These are phyloP conservation scores for Boletales sp. DNA, from an alignment of 768 basidiomycete species.

Conservation along the genomic window DNA sequence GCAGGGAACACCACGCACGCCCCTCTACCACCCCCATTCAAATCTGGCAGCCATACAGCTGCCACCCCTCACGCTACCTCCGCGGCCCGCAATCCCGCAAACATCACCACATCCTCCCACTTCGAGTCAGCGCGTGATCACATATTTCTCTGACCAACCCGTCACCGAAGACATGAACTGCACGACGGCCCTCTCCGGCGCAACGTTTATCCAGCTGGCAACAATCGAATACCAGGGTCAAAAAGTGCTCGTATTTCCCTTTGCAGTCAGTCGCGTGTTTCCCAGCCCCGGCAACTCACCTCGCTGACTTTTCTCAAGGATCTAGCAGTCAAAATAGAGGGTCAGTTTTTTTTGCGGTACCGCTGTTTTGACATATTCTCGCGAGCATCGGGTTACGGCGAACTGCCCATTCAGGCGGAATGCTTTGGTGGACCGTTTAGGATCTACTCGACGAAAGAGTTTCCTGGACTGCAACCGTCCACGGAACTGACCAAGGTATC, in stretches of 20 bases:
- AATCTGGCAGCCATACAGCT: conserved; percentile 16
- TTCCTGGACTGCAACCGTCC: conserved; percentile 65
- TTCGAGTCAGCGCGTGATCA: conserved; percentile 37
- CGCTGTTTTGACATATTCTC: conserved; percentile 63
- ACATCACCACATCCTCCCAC: conserved; percentile 7
- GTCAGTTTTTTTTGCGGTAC: conserved; percentile 68
- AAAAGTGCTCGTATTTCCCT: conserved; percentile 58
- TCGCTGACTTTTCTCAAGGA: conserved; percentile 40
- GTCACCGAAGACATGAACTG: conserved; percentile 42
- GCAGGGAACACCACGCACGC: conserved; percentile 6
- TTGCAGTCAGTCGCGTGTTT: conserved; percentile 42
- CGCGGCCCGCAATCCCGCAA: conserved; percentile 4
- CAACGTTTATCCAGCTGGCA: conserved; percentile 56
- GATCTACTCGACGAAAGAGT: conserved; percentile 72
- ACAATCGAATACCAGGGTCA: conserved; percentile 51
- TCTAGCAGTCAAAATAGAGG: conserved; percentile 63
- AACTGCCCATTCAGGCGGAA: conserved; percentile 54
- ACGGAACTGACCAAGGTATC: conserved; percentile 65
- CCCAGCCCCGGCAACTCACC: conserved; percentile 1
- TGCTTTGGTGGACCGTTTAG: conserved; percentile 63
- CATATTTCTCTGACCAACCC: conserved; percentile 37
- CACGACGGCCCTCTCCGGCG: conserved; percentile 56
- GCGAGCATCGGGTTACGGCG: conserved; percentile 23
- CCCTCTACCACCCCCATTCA: conserved; percentile 13
- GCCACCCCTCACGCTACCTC: conserved; percentile 20